Evolutionary conservation across 495 filamentous ascomycete species (phyloP).

Genomic region (Penicillium nucicola): DNA sequence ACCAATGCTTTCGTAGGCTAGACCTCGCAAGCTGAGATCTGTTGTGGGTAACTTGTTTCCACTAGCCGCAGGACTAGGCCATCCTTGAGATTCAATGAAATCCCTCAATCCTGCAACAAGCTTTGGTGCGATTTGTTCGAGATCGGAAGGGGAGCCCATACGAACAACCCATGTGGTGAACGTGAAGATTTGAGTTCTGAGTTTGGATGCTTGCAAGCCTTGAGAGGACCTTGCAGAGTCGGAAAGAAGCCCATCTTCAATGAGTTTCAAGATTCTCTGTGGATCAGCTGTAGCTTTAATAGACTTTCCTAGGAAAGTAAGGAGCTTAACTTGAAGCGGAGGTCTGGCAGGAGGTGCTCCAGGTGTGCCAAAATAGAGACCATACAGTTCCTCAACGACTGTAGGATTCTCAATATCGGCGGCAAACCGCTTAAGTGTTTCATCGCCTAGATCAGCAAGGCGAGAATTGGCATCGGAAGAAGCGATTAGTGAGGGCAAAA

Average conservation of each 20-base stretch:
- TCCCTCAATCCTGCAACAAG: slow-evolving; percentile 69
- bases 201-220: slow-evolving; percentile 67
- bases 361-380: slow-evolving; percentile 59
- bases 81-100: slow-evolving; percentile 78
- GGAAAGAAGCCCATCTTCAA: slow-evolving; percentile 61
- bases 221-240: slow-evolving; percentile 46
- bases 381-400: slow-evolving; percentile 62
- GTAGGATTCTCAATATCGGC: slow-evolving; percentile 64
- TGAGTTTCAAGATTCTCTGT: slow-evolving; percentile 60
- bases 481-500: slow-evolving; percentile 79
- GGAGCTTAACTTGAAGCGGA: slow-evolving; percentile 71
- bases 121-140: slow-evolving; percentile 61
- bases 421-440: slow-evolving; percentile 72
- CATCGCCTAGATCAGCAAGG: slow-evolving; percentile 76
- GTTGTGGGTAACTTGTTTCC: slow-evolving; percentile 49
- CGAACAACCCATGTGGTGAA: slow-evolving; percentile 86
- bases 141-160: slow-evolving; percentile 58
- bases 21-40: slow-evolving; percentile 62
- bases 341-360: slow-evolving; percentile 56
- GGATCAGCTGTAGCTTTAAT: slow-evolving; percentile 62
- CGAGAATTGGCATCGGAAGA: slow-evolving; percentile 78
- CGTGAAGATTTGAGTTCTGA: slow-evolving; percentile 80
- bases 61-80: slow-evolving; percentile 61
- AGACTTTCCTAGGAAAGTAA: slow-evolving; percentile 75
- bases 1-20: slow-evolving; percentile 83